A percentile compares a stretch with the other conserved stretches of the same genome.
Conservation (phyloP, 2,329 filamentous ascomycete genomes). For the Curvularia hawaiiensis region DNA sequence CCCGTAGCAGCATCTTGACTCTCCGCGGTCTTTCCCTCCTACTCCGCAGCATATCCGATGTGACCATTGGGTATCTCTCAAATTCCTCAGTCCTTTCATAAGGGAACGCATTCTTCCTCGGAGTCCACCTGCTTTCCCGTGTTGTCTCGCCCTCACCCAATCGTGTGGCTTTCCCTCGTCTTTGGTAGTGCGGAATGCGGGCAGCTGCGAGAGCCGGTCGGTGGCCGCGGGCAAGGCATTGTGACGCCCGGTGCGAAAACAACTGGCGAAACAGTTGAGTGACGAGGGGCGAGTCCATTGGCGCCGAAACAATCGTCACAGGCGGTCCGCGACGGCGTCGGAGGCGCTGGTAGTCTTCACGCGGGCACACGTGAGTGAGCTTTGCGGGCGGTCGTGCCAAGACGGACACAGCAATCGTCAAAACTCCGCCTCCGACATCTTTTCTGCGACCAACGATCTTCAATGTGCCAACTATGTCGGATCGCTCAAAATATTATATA, state of each 20-base stretch:
- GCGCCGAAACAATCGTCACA: constrained; percentile 20
- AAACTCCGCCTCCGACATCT: constrained; percentile 27
- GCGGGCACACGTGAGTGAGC: constrained; percentile 31
- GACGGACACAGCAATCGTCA: constrained; percentile 22
- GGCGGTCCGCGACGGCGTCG: constrained; percentile 19
- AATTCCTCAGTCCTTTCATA: constrained; percentile 82
- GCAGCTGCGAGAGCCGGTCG: constrained; percentile 47
- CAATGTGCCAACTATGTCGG: constrained; percentile 35
- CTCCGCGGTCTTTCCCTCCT: constrained; percentile 77
- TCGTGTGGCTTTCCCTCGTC: constrained; percentile 39
- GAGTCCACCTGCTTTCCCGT: constrained; percentile 82
- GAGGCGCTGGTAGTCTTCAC: constrained; percentile 23
- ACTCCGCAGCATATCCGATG: constrained; percentile 74
- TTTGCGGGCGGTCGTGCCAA: constrained; percentile 37
- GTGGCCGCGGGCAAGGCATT: constrained; percentile 55
- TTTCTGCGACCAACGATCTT: not conserved
- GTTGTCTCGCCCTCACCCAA: constrained; percentile 43
- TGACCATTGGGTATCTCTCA: constrained; percentile 80
- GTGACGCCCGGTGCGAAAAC: constrained; percentile 72
- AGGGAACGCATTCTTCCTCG: constrained; percentile 75
- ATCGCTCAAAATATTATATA: constrained; percentile 61
- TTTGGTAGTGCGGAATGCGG: constrained; percentile 34
- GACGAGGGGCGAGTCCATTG: constrained; percentile 83
- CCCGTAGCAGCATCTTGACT: constrained; percentile 96
- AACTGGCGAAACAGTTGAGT: constrained; percentile 83